Evolutionary conservation across 2,329 filamentous ascomycete species (phyloP).

Genomic region (Fusarium brachygibbosum): DNA sequence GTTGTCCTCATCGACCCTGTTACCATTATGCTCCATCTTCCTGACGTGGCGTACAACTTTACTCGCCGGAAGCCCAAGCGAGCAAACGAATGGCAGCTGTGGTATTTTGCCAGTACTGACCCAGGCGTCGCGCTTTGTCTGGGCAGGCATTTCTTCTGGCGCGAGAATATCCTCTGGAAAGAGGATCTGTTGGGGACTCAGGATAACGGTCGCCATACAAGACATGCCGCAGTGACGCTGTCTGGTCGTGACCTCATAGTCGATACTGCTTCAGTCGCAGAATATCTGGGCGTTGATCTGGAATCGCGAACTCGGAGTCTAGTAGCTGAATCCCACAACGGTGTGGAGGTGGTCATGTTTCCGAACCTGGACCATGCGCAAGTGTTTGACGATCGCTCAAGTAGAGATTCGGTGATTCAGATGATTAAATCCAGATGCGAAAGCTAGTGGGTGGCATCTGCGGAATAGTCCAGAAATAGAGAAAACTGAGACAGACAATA

Average conservation of each 20-base stretch:
- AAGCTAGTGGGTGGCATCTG: slow-evolving; percentile 22
- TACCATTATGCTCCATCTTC: slow-evolving; percentile 75
- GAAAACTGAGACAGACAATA: background rate
- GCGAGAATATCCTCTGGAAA: slow-evolving; percentile 77
- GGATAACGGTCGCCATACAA: slow-evolving; percentile 37
- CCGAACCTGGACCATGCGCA: slow-evolving; percentile 74
- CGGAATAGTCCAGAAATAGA: slow-evolving; percentile 9
- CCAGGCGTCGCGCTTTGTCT: slow-evolving; percentile 75
- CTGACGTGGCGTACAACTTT: slow-evolving; percentile 80
- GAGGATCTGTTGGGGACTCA: slow-evolving; percentile 65
- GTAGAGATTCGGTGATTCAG: slow-evolving; percentile 50
- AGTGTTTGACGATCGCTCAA: slow-evolving; percentile 62
- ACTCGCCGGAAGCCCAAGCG: slow-evolving; percentile 63
- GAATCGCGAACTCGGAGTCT: slow-evolving; percentile 18
- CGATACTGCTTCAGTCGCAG: slow-evolving; percentile 68
- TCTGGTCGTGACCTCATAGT: slow-evolving; percentile 75
- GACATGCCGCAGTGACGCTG: slow-evolving; percentile 69
- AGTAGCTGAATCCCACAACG: slow-evolving; percentile 30
- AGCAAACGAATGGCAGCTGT: slow-evolving; percentile 79
- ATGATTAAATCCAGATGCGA: slow-evolving; percentile 50
- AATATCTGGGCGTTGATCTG: slow-evolving; percentile 62
- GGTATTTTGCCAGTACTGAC: slow-evolving; percentile 78
- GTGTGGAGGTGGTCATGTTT: slow-evolving; percentile 72
- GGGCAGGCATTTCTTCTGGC: slow-evolving; percentile 78
- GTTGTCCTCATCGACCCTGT: slow-evolving; percentile 71